Percentiles rank a stretch among this genome's conserved stretches.
These are phyloP conservation scores for Xylaria grammica DNA, from an alignment of 495 filamentous ascomycete genomes.

Conservation along the genomic window DNA sequence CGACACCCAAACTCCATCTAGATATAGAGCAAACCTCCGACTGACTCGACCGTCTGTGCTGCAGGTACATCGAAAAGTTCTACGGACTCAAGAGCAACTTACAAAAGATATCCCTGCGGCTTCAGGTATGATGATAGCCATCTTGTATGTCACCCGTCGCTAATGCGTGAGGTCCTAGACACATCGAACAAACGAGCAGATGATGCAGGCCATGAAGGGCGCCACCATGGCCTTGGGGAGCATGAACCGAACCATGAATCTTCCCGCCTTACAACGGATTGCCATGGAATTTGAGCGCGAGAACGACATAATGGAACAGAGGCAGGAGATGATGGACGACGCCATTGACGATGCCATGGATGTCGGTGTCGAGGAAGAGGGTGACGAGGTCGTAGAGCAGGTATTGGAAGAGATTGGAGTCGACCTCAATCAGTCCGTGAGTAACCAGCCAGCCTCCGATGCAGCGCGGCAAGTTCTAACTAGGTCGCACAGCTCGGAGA, in stretches of 20 bases:
- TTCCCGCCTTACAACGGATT: constrained; percentile 92
- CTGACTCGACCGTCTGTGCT: constrained; percentile 12
- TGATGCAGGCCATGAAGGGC: constrained; percentile 99
- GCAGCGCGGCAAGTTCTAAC: constrained; percentile 22
- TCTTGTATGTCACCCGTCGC: constrained; percentile 3
- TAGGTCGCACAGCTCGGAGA: constrained; percentile 67
- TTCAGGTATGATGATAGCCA: constrained; percentile 68
- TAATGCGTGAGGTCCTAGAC: constrained; percentile 60
- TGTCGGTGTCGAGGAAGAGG: constrained; percentile 85
- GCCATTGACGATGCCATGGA: constrained; percentile 99
- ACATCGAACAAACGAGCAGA: constrained; percentile 96
- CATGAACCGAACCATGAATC: constrained; percentile 98
- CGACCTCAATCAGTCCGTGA: constrained; percentile 83
- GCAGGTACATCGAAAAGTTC: constrained; percentile 94
- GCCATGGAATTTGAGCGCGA: constrained; percentile 99
- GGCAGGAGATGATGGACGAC: constrained; percentile 99
- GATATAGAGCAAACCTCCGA: neutral
- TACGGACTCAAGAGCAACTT: constrained; percentile 97
- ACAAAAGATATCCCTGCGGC: constrained; percentile 91
- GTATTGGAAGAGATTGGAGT: constrained; percentile 97
- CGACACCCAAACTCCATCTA: neutral
- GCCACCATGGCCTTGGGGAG: constrained; percentile 88
- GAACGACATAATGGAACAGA: constrained; percentile 98
- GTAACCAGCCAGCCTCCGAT: constrained; percentile 36
- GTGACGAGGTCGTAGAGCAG: constrained; percentile 95